phyloP scores from a whole-genome alignment of 2,329 filamentous ascomycete genomes.

The Aspergillus quadricinctus region DNA sequence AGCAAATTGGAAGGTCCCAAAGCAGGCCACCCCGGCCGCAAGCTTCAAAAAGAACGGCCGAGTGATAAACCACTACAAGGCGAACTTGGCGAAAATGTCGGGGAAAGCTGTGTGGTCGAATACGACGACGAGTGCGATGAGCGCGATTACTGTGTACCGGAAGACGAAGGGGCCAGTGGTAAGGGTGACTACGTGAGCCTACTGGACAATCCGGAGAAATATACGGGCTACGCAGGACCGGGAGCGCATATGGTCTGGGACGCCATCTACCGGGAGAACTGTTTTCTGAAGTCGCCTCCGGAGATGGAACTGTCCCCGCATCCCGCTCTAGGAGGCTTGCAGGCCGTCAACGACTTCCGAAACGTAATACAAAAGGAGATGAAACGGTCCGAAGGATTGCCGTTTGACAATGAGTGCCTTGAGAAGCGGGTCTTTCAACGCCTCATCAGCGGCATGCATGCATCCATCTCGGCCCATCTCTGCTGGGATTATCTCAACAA shows the following conservation, averaged over 20 bases:
- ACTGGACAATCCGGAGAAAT: conserved; percentile 87
- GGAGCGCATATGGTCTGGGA: conserved; percentile 91
- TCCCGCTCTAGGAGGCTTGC: conserved; percentile 40
- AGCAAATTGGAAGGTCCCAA: conserved; percentile 88
- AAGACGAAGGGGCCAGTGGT: conserved; percentile 78
- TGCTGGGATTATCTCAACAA: conserved; percentile 97
- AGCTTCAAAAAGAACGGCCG: conserved; percentile 63
- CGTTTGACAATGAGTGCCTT: conserved; percentile 84
- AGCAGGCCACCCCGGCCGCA: conserved; percentile 79
- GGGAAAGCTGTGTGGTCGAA: conserved; percentile 94
- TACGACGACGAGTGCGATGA: conserved; percentile 97
- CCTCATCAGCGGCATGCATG: conserved; percentile 95
- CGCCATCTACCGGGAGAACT: conserved; percentile 95
- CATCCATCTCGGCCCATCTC: conserved; percentile 91
- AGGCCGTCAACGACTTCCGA: conserved; percentile 58
- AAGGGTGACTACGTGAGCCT: conserved; percentile 97
- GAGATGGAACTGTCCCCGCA: conserved; percentile 26
- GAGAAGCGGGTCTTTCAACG: conserved; percentile 99
- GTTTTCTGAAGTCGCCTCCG: conserved; percentile 60
- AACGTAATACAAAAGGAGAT: conserved; percentile 52
- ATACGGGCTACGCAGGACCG: conserved; percentile 86
- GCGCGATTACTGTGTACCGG: conserved; percentile 91
- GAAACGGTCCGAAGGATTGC: conserved; percentile 53
- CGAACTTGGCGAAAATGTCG: conserved; percentile 76
- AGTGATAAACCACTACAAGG: conserved; percentile 73